Evolutionary conservation across 1,284 basidiomycete genomes (phyloP), one percentile per base, ranked within the genome.

Genomic region (Apiotrichum brassicae): DNA sequence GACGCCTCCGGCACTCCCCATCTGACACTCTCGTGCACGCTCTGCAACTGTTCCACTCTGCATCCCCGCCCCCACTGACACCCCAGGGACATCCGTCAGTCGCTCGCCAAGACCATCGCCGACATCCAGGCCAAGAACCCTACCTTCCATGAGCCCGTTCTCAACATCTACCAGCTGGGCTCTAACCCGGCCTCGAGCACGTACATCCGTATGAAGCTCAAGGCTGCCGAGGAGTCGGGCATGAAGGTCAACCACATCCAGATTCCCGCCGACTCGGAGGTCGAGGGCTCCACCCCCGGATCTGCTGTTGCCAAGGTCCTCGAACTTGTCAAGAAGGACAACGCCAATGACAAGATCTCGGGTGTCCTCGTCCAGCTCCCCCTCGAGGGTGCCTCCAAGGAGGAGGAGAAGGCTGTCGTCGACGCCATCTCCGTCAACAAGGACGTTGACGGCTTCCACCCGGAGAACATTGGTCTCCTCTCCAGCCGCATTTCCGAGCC

Each of bases 391-490:
- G 83, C 97, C 54, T 80, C 80, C 44, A 74, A 85, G 18, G 87
- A 88, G 25, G 91, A 84, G 26, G 94, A 97, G 73, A 85, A 93
- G 56, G 78, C 80, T 24, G 86, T 99, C 48, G 95, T 93, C 35
- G 94, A 97, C 74, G 84, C 89, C n/a, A 83, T 99, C 60, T 85
- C 83, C 57, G 90, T 92, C 14, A 80, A 84, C 68, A 99, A 99
- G 77, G 95, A 99, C 65, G 87, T 98, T 52, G 95, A 99, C 74
- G 95, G 94, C 45, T 99, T 99, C 79, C 92, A 97, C 77, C 91
- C 94, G 6, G 94, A 97, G 75, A 99, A 98, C 76, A 97, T 98
- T 61, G 95, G 95, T 24, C 86, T 92, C 62, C 81, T 99, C 43
- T 85, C 87, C 40, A 95, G 91, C 52, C 85, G 92, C 61, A 87